A percentile compares a stretch with the other conserved stretches of the same genome.
Conservation (phyloP, 2,329 filamentous ascomycete genomes). For the Hymenoscyphus repandus region DNA sequence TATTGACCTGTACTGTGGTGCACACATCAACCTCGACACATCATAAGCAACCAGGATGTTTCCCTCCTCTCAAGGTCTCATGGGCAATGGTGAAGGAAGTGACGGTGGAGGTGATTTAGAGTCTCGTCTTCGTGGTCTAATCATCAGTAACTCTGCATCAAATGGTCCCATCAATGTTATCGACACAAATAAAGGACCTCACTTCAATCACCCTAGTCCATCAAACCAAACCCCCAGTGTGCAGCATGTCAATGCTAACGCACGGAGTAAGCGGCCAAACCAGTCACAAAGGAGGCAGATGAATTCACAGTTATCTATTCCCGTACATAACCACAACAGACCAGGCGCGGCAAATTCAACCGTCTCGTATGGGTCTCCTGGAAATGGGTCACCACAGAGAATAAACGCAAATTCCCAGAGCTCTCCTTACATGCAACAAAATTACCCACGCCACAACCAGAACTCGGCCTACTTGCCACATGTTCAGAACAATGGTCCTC, state of each 20-base stretch:
- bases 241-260: not conserved
- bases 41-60: constrained; percentile 15
- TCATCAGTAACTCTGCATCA: constrained; percentile 45
- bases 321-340: constrained; percentile 41
- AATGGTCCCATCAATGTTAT: constrained; percentile 15
- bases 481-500: constrained; percentile 14
- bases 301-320: constrained; percentile 53
- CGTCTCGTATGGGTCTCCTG: constrained; percentile 21
- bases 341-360: constrained; percentile 34
- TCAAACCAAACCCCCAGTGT: constrained; percentile 18
- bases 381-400: constrained; percentile 26
- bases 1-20: too few relatives aligned
- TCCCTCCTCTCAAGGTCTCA: constrained; percentile 12
- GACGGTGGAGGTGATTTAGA: constrained; percentile 39
- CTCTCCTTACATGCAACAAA: constrained; percentile 10
- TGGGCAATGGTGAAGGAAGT: constrained; percentile 10
- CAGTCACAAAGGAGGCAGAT: constrained; percentile 60
- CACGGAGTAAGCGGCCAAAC: constrained; percentile 46
- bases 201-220: not conserved
- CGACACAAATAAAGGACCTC: constrained; percentile 21
- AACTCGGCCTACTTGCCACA: constrained; percentile 20
- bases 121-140: constrained; percentile 53
- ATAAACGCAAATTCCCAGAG: constrained; percentile 23
- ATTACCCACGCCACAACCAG: constrained; percentile 17
- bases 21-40: not conserved